Evolutionary conservation across 805 yeast genomes (phyloP).

Genomic region (Sugiyamaella qingdaonensis): DNA sequence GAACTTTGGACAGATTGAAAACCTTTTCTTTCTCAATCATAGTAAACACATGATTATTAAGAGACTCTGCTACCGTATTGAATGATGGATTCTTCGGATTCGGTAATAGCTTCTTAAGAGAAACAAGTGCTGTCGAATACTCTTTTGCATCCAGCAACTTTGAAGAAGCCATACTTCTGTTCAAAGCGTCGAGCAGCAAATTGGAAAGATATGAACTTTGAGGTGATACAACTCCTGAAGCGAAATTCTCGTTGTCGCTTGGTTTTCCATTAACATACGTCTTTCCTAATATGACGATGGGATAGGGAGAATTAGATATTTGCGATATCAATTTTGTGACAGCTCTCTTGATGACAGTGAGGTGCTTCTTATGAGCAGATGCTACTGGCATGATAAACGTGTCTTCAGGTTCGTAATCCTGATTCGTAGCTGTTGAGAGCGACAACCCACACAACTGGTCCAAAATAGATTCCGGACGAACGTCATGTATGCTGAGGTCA

Average conservation of each 20-base stretch:
- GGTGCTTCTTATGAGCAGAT: slow-evolving; percentile 14
- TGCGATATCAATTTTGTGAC: slow-evolving; percentile 15
- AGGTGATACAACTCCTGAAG: not conserved
- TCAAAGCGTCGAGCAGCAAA: slow-evolving; percentile 15
- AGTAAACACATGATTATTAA: slow-evolving; percentile 16
- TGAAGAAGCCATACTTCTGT: slow-evolving; percentile 15
- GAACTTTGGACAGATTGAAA: slow-evolving; percentile 5
- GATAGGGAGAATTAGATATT: slow-evolving; percentile 8
- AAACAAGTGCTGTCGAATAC: slow-evolving; percentile 16
- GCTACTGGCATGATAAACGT: slow-evolving; percentile 11
- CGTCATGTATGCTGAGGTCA: slow-evolving; percentile 29
- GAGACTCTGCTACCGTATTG: slow-evolving; percentile 6
- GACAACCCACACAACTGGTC: slow-evolving; percentile 12
- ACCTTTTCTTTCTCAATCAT: slow-evolving; percentile 14
- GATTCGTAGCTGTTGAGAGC: not conserved
- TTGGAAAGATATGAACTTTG: slow-evolving; percentile 9
- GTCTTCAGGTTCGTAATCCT: slow-evolving; percentile 6
- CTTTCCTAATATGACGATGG: slow-evolving; percentile 1
- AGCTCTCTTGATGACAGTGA: slow-evolving; percentile 15
- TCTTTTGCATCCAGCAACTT: slow-evolving; percentile 19
- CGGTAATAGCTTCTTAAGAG: slow-evolving; percentile 20
- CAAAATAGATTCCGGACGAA: slow-evolving; percentile 22
- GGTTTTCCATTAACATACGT: slow-evolving; percentile 1
- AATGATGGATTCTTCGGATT: slow-evolving; percentile 8
- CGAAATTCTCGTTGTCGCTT: not conserved